Base-by-base conservation (phyloP, 83 land plant species). In the Thuja plicata region DNA sequence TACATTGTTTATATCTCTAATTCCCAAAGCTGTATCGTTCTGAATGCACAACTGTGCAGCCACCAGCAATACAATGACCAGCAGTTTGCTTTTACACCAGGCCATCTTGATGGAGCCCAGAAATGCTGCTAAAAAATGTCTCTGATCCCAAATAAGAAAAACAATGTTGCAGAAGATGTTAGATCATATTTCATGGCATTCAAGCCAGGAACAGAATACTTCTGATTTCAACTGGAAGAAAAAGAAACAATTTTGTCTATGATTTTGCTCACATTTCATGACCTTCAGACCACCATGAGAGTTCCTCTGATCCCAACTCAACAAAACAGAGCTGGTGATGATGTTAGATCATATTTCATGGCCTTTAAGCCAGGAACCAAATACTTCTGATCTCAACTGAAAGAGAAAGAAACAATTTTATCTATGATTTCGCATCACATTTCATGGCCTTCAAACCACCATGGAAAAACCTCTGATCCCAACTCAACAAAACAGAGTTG, bases 41-140 rank as follows among this genome's bases (percentile, higher is more conserved):
- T 43, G 84, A 81, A 78, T 35, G 37, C 82, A 78, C 82, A 78
- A 78, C 43, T 78, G 38, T 19, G 85, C 52, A 45, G 85, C 85
- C 32, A 82, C 50, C 52, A 82, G 85, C 85, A 82, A 46, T 43
- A 82, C 85, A 82, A 82, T 82, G 8, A 82, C 4, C 54, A 46
- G 1, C 4, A 46, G 3, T 16, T 82, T 82, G 15, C n/a, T 27
- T 9, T 82, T 82, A 45, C 32, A 10, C 54, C n/a, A 43, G 27
- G 30, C 50, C 38, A 74, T 74, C 54, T 2, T 82, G 54, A 82
- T 82, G 50, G 84, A 81, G 10, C 30, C 48, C 12, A 11, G 52
- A 52, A 52, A 52, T 9, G 55, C 55, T 52, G 17, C 55, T 12
- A 52, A 13, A 52, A 52, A 3, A 12, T 15, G 3, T 15, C 17